Evolutionary conservation across 305 asterid species (phyloP).

Genomic region (Petunia hybrid): DNA sequence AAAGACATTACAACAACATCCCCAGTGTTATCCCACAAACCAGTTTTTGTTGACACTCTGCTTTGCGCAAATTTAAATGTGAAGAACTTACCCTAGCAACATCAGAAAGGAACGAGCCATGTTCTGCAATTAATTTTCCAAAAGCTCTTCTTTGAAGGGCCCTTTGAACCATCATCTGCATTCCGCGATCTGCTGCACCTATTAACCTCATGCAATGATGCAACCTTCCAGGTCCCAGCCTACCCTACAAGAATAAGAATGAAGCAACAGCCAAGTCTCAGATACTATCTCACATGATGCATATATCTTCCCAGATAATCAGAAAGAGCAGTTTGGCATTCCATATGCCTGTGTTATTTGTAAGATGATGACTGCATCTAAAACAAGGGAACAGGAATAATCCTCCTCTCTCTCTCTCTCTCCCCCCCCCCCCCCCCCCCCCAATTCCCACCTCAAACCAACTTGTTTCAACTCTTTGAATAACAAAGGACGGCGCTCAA

Average conservation of each 20-base stretch:
- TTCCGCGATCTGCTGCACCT: slow-evolving; percentile 98
- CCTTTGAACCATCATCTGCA: slow-evolving; percentile 87
- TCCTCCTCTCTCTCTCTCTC: too few relatives aligned
- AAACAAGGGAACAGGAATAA: background rate
- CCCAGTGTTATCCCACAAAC: background rate
- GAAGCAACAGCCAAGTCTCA: slow-evolving; percentile 32
- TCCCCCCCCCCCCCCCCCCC: too few relatives aligned
- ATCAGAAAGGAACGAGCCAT: slow-evolving; percentile 92
- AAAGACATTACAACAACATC: background rate
- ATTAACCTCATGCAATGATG: slow-evolving; percentile 98
- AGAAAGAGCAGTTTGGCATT: background rate
- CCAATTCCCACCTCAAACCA: background rate
- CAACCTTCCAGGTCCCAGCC: slow-evolving; percentile 96
- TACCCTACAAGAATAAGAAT: slow-evolving; percentile 61
- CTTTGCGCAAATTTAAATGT: background rate
- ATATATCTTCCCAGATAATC: background rate
- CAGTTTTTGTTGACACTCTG: background rate
- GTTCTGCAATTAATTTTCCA: slow-evolving; percentile 82
- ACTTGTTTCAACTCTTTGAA: background rate
- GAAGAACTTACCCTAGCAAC: slow-evolving; percentile 67
- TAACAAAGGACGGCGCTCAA: background rate
- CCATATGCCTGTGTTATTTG: background rate
- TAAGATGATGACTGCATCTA: background rate
- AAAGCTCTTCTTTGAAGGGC: slow-evolving; percentile 77
- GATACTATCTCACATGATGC: background rate